Percentiles rank a stretch among this genome's conserved stretches.
phyloP scores from a whole-genome alignment of 2,329 filamentous ascomycete genomes.

The Tolypocladium inflatum region DNA sequence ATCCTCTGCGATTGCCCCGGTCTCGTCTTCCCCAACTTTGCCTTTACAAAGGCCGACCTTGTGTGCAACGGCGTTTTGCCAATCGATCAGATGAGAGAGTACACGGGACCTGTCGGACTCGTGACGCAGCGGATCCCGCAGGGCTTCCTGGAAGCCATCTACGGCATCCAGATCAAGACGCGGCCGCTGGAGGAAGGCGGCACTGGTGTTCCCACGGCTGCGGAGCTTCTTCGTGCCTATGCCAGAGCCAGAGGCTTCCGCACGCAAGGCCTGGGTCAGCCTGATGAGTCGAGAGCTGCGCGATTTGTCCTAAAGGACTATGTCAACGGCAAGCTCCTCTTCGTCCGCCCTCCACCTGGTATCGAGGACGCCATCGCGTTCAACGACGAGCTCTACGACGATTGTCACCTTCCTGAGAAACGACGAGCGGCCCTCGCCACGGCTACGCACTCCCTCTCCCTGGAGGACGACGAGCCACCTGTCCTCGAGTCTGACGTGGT shows the following conservation, averaged over 20 bases:
- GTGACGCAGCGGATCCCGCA: conserved; percentile 81
- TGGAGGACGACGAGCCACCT: conserved; percentile 22
- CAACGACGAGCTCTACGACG: conserved; percentile 83
- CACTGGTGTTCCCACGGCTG: conserved; percentile 73
- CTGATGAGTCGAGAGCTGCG: conserved; percentile 87
- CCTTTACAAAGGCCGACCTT: conserved; percentile 89
- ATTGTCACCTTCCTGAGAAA: conserved; percentile 71
- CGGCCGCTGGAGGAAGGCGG: conserved; percentile 85
- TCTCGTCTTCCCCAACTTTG: conserved; percentile 97
- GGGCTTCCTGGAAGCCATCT: conserved; percentile 81
- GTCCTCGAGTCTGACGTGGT: conserved; percentile 36
- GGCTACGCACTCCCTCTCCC: conserved; percentile 35
- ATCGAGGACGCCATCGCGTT: conserved; percentile 66
- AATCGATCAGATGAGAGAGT: conserved; percentile 93
- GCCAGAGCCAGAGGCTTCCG: conserved; percentile 84
- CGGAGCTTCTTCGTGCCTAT: conserved; percentile 78
- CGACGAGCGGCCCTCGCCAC: conserved; percentile 56
- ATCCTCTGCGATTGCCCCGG: conserved; percentile 96
- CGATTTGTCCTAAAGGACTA: conserved; percentile 92
- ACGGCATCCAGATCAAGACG: conserved; percentile 81
- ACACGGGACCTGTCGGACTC: conserved; percentile 74
- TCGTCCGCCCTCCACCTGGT: conserved; percentile 75
- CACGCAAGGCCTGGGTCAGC: conserved; percentile 80
- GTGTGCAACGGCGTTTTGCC: conserved; percentile 92
- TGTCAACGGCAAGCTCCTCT: conserved; percentile 90